Evolutionary conservation across 1,139 yeast species (phyloP).

Genomic region (Lodderomyces jiufengensis): DNA sequence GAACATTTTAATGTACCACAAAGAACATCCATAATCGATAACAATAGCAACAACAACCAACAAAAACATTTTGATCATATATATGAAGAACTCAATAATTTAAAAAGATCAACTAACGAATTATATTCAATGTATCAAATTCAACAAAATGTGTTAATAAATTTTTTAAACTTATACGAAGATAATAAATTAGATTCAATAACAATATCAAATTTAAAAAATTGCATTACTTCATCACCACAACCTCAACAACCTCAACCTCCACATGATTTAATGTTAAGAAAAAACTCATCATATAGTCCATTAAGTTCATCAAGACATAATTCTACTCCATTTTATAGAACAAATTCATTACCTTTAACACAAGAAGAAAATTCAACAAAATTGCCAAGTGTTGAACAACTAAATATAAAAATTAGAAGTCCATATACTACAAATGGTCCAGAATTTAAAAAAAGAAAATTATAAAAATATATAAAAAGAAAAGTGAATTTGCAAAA

Average conservation of each 20-base stretch:
- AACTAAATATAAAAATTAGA: conserved; percentile 9
- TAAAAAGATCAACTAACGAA: too few relatives aligned
- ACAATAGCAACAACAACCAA: background rate
- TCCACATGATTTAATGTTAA: background rate
- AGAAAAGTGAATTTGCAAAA: background rate
- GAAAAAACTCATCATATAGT: conserved; percentile 9
- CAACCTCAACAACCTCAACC: conserved; percentile 21
- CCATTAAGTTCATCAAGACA: conserved; percentile 13
- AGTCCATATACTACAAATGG: background rate
- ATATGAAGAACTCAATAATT: too few relatives aligned
- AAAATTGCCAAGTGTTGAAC: conserved; percentile 9
- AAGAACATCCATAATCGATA: background rate
- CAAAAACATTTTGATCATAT: too few relatives aligned
- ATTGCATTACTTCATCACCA: background rate
- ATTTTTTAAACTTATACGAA: too few relatives aligned
- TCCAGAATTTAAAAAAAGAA: conserved; percentile 9
- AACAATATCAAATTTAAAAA: background rate
- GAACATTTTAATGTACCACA: too few relatives aligned
- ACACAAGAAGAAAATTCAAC: conserved; percentile 18
- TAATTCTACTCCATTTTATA: conserved; percentile 1
- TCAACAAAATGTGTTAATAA: too few relatives aligned
- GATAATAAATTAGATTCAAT: background rate
- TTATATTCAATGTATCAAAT: too few relatives aligned
- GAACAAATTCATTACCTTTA: conserved; percentile 25
- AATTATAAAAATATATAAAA: conserved; percentile 3